A percentile compares a stretch with the other conserved stretches of the same genome.
Evolutionary conservation across 192 early-diverging fungal species (phyloP).

Genomic region (Dispira simplex): DNA sequence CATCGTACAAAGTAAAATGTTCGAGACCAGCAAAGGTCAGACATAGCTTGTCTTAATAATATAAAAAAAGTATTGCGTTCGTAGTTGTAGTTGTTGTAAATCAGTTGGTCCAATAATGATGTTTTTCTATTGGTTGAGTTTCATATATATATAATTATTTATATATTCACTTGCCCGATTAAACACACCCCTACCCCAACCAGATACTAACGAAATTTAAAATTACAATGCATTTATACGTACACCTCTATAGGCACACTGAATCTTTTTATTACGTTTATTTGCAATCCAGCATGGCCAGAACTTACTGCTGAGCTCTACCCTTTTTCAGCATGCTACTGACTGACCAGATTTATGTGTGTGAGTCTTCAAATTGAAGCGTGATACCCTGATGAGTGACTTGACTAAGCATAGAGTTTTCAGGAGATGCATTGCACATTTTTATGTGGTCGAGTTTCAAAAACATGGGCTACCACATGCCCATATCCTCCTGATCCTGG

Average conservation of each 20-base stretch:
- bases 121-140: too few species aligned
- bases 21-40: too few species aligned
- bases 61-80: too few species aligned
- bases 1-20: too few species aligned
- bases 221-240: too few species aligned
- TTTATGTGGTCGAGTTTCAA: not conserved
- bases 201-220: too few species aligned
- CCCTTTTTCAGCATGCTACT: not conserved
- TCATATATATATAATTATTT: too few species aligned
- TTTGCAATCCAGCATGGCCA: slow-evolving; percentile 15
- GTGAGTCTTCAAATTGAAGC: not conserved
- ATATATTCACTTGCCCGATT: too few species aligned
- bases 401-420: not conserved
- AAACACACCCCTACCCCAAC: too few species aligned
- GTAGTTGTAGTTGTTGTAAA: too few species aligned
- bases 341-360: not conserved
- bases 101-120: too few species aligned
- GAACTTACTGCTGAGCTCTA: slow-evolving; percentile 7
- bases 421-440: not conserved
- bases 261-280: slow-evolving; percentile 24
- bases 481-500: not conserved
- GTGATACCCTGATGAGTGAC: not conserved
- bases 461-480: not conserved
- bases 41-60: too few species aligned
- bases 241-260: slow-evolving; percentile 14